Percentiles rank a stretch among this genome's conserved stretches.
phyloP scores from a whole-genome alignment of 2,329 filamentous ascomycete species.

The Penicillium freii region DNA sequence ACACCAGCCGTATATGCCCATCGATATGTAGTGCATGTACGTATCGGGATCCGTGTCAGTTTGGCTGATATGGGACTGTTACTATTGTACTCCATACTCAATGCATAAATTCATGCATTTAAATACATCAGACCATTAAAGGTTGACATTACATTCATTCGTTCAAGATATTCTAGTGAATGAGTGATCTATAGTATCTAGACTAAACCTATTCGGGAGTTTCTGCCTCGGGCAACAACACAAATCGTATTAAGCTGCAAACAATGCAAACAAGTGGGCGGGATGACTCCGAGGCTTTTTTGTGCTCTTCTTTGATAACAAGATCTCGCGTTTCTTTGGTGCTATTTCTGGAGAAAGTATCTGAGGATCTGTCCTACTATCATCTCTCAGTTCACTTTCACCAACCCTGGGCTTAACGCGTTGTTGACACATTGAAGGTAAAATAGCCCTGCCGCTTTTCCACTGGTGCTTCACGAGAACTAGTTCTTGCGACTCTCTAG shows the following conservation, averaged over 20 bases:
- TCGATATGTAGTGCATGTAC: no score
- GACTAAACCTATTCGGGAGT: not conserved
- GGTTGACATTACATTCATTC: not conserved
- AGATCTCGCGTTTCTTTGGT: slow-evolving; percentile 4
- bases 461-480: not conserved
- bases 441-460: not conserved
- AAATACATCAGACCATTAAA: not conserved
- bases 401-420: not conserved
- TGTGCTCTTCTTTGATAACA: slow-evolving; percentile 24
- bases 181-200: not conserved
- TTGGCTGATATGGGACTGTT: not conserved
- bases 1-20: no score
- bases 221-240: not conserved
- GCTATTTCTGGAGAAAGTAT: not conserved
- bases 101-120: not conserved
- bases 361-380: not conserved
- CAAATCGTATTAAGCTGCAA: slow-evolving; percentile 9
- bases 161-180: not conserved
- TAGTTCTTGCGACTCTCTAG: not conserved
- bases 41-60: not conserved
- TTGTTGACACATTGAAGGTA: not conserved
- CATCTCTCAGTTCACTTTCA: not conserved
- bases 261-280: slow-evolving; percentile 24
- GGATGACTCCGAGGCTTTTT: slow-evolving; percentile 33
- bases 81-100: not conserved